phyloP scores from a whole-genome alignment of 78 protist genomes.

The Creolimax fragrantissima region DNA sequence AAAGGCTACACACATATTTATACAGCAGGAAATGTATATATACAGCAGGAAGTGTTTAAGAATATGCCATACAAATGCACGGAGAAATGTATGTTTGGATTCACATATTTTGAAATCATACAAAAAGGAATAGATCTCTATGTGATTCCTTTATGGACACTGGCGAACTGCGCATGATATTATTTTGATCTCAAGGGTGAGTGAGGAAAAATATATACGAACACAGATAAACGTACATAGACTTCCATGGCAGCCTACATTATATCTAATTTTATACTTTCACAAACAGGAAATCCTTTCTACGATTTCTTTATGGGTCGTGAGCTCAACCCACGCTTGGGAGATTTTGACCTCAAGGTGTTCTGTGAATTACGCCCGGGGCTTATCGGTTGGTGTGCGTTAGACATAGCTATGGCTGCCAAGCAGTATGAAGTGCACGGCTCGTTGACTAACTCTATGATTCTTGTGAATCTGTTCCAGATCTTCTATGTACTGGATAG shows the following conservation, averaged over 20 bases:
- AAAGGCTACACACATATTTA: background rate
- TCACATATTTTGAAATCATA: too few species aligned
- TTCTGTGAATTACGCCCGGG: slow-evolving; percentile 84
- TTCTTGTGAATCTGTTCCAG: slow-evolving; percentile 42
- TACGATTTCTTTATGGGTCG: slow-evolving; percentile 80
- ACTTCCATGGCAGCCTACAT: background rate
- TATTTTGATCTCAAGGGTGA: too few species aligned
- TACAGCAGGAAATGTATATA: background rate
- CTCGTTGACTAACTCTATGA: slow-evolving; percentile 23
- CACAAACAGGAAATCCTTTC: background rate
- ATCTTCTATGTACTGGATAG: slow-evolving; percentile 60
- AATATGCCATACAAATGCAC: too few species aligned
- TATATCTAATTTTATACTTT: background rate
- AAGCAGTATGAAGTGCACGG: slow-evolving; percentile 54
- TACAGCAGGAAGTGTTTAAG: too few species aligned
- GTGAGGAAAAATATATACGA: background rate
- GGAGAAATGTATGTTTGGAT: too few species aligned
- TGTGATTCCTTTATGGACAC: too few species aligned
- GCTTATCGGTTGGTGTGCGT: slow-evolving; percentile 64
- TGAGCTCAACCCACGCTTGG: slow-evolving; percentile 76
- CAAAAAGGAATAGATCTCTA: too few species aligned
- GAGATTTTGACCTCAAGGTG: slow-evolving; percentile 65
- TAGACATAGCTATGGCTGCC: slow-evolving; percentile 42
- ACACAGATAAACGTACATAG: background rate
- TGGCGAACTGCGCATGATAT: too few species aligned